These are phyloP conservation scores for Sclerotinia trifoliorum DNA, from an alignment of 2,329 filamentous ascomycete genomes.

Conservation along the genomic window DNA sequence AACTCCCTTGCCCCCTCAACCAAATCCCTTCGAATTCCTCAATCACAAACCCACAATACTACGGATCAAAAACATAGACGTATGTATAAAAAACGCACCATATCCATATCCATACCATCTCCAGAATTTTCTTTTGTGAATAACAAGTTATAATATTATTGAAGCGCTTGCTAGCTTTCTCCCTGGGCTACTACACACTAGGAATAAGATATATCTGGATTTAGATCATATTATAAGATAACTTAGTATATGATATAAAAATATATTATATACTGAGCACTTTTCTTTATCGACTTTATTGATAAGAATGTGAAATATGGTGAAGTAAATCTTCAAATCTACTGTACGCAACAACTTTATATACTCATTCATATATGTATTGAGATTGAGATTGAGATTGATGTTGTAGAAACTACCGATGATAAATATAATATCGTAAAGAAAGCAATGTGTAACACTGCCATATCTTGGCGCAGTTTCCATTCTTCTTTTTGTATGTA, in stretches of 20 bases:
- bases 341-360: too few relatives aligned
- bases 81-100: neutral
- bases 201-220: neutral
- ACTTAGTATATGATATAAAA: neutral
- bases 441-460: neutral
- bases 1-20: neutral
- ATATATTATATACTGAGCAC: neutral
- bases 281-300: neutral
- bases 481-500: neutral
- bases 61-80: too few relatives aligned
- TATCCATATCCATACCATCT: neutral
- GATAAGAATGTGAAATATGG: too few relatives aligned
- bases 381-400: too few relatives aligned
- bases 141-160: neutral
- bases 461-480: neutral
- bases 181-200: neutral
- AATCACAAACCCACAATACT: neutral
- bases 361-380: too few relatives aligned
- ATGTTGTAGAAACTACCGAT: neutral
- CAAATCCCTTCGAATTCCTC: neutral
- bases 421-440: neutral
- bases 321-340: too few relatives aligned
- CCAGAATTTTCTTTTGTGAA: neutral
- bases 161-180: neutral
- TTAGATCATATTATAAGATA: neutral